Percentiles rank a stretch among this genome's conserved stretches.
phyloP scores from a whole-genome alignment of 192 early-diverging fungal genomes.

The Oehlia diaphana region DNA sequence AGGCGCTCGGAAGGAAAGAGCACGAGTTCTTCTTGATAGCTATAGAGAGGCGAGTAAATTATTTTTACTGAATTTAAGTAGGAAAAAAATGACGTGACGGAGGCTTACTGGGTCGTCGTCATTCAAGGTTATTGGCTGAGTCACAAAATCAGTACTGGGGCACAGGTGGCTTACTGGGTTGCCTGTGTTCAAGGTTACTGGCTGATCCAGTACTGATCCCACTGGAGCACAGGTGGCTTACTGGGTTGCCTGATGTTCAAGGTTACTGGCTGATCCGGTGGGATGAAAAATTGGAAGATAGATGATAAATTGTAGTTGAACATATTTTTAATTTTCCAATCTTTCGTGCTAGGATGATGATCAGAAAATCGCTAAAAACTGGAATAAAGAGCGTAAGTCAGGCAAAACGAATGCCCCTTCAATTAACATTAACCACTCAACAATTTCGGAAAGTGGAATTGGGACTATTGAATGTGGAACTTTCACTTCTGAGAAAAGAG shows the following conservation, averaged over 20 bases:
- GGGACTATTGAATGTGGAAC: neutral
- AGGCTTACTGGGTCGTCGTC: neutral
- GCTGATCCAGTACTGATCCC: neutral
- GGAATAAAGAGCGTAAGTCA: neutral
- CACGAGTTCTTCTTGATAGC: neutral
- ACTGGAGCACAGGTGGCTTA: neutral
- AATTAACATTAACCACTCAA: neutral
- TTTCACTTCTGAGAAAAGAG: neutral
- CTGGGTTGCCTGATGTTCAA: constrained; percentile 22
- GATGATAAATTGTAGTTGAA: neutral
- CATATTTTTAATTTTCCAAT: neutral
- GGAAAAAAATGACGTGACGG: neutral
- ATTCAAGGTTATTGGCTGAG: neutral
- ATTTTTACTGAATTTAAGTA: neutral
- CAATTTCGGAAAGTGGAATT: neutral
- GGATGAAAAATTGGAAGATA: neutral
- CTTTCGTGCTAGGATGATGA: neutral
- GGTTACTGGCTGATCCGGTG: neutral
- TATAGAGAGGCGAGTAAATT: neutral
- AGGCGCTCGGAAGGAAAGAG: neutral
- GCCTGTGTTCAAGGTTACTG: constrained; percentile 5
- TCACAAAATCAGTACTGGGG: neutral
- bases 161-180: constrained; percentile 25
- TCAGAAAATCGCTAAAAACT: neutral
- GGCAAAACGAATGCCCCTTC: neutral